phyloP scores from a whole-genome alignment of 768 basidiomycete genomes.

The Nidularia sp. region DNA sequence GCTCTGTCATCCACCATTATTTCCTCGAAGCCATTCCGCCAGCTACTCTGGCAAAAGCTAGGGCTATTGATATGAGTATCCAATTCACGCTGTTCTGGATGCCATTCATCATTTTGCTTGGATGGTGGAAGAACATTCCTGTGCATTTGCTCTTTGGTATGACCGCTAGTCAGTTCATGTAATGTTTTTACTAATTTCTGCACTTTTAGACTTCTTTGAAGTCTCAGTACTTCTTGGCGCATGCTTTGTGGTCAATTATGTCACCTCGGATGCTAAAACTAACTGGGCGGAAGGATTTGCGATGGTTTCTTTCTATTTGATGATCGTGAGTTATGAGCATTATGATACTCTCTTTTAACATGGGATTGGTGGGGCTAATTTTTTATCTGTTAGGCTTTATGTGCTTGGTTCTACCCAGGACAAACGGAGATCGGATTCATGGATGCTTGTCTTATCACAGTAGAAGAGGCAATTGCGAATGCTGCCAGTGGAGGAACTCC shows the following conservation, averaged over 20 bases:
- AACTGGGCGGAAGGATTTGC: slow-evolving; percentile 75
- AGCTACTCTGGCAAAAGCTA: slow-evolving; percentile 56
- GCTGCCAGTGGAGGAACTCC: slow-evolving; percentile 5
- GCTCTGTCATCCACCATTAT: slow-evolving; percentile 34
- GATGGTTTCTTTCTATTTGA: slow-evolving; percentile 63
- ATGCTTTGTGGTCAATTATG: slow-evolving; percentile 76
- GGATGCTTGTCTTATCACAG: slow-evolving; percentile 31
- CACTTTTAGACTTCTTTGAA: slow-evolving; percentile 59
- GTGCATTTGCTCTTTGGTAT: slow-evolving; percentile 66
- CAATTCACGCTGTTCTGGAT: slow-evolving; percentile 81
- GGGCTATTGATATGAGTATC: slow-evolving; percentile 74
- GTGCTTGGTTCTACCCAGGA: slow-evolving; percentile 65
- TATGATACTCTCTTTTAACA: not conserved
- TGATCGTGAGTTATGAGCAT: slow-evolving; percentile 41
- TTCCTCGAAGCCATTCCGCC: slow-evolving; percentile 40
- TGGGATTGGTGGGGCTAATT: not conserved
- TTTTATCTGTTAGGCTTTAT: slow-evolving; percentile 39
- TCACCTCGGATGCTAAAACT: slow-evolving; percentile 74
- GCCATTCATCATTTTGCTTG: slow-evolving; percentile 65
- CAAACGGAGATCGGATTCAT: slow-evolving; percentile 43
- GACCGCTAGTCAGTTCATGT: slow-evolving; percentile 5
- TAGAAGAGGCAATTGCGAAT: slow-evolving; percentile 28
- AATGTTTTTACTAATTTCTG: not conserved
- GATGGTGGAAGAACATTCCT: slow-evolving; percentile 63
- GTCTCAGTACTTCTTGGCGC: slow-evolving; percentile 60